These are phyloP conservation scores for Hymenoscyphus infarciens DNA, from an alignment of 2,329 filamentous ascomycete species.

Conservation along the genomic window DNA sequence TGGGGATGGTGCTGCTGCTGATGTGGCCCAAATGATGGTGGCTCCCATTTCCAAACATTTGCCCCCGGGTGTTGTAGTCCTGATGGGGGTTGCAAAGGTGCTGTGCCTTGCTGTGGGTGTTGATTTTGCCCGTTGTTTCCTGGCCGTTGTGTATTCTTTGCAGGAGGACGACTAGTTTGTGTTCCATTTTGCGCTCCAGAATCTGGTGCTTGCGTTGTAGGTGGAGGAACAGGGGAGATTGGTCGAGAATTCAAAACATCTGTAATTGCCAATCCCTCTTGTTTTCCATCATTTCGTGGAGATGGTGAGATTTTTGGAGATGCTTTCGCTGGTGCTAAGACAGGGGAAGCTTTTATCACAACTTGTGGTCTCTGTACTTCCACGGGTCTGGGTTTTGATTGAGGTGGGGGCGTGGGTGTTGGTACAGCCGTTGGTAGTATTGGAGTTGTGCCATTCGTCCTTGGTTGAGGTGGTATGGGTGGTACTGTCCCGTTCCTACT, in stretches of 20 bases:
- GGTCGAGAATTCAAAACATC: constrained; percentile 29
- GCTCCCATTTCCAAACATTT: constrained; percentile 28
- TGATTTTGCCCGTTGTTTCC: constrained; percentile 23
- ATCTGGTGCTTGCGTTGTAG: constrained; percentile 10
- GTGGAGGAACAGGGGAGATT: constrained; percentile 15
- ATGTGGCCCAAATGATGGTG: constrained; percentile 23
- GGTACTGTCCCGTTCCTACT: constrained; percentile 17
- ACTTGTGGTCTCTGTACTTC: constrained; percentile 10
- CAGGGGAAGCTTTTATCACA: constrained; percentile 8
- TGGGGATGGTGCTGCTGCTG: constrained; percentile 17
- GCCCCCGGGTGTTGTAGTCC: constrained; percentile 18
- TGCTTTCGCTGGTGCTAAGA: constrained; percentile 9
- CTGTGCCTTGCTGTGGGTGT: constrained; percentile 18
- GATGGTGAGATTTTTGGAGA: constrained; percentile 18
- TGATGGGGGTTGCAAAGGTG: constrained; percentile 28
- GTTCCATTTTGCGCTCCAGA: constrained; percentile 12
- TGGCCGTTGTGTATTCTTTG: constrained; percentile 16
- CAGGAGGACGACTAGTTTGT: constrained; percentile 16
- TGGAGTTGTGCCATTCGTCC: constrained; percentile 21
- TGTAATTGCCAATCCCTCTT: constrained; percentile 29
- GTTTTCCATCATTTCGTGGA: constrained; percentile 20
- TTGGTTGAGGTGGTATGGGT: constrained; percentile 9
- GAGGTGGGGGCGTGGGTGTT: constrained; percentile 4
- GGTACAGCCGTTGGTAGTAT: constrained; percentile 7
- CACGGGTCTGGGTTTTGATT: constrained; percentile 10